Evolutionary conservation across 2,329 filamentous ascomycete species (phyloP), one percentile per base, ranked within the genome.

Genomic region (Metarhizium rileyi): DNA sequence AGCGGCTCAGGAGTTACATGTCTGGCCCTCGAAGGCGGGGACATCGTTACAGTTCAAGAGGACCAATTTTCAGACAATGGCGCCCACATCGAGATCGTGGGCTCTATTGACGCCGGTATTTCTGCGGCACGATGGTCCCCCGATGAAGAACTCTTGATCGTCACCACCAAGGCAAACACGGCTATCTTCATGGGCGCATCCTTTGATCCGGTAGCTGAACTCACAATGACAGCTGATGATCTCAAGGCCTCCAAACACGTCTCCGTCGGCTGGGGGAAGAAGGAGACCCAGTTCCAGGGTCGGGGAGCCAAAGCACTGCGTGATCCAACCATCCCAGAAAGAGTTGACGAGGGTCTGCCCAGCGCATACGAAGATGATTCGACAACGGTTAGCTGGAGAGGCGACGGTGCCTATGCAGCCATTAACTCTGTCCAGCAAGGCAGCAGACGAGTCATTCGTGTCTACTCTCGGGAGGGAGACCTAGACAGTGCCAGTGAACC

Each of bases 221-320:
- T 87, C 47, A 71, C 75, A 30, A 81, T 97, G 65, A 80, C 78
- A 0, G 64, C 73, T 0, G 87, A 90, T 42, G 91, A 95, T 66
- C 77, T 95, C 55, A 86, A 86, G 58, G 80, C 82, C n/a, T 97
- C 86, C 25, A 93, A 85, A 65, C 90, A 96, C 71, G 93, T 96
- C 50, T 94, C 90, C 20, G 91, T 98, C 22, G 93, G 93, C 46
- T 98, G 93, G 93, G 93, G 93, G 52, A 97, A 97, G 72, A 89
- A 87, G 63, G 93, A 98, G 69, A 98, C 93, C 0, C 93, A 98
- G 65, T 98, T 98, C 66, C 87, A 96, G 62, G 93, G 93, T 46
- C 89, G 87, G 60, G 82, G 90, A 54, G 91, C 90, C 50, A 83
- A 81, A 69, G 90, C 90, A 20, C 73, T 97, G 55, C 80, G 88